phyloP scores from a whole-genome alignment of 176 grass and related monocot genomes.

The Phyllostachys edulis region DNA sequence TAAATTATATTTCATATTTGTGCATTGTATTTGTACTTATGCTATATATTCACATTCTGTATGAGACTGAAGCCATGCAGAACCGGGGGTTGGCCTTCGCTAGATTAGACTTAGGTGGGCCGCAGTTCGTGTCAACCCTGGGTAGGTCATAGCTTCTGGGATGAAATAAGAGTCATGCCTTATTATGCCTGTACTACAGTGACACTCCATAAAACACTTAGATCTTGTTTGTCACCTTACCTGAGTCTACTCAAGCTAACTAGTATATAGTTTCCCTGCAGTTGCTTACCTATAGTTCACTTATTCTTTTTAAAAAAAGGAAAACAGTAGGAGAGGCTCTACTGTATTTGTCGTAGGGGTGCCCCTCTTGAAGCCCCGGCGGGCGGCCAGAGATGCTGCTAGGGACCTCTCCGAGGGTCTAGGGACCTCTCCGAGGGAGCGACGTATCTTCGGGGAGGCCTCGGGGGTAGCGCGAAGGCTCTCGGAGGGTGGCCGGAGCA shows the following conservation, averaged over 20 bases:
- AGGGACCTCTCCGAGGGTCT: too few relatives aligned
- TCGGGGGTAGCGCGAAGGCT: too few relatives aligned
- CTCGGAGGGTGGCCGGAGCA: too few relatives aligned
- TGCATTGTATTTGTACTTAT: neutral
- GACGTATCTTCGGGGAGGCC: too few relatives aligned
- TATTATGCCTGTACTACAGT: neutral
- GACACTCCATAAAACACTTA: neutral
- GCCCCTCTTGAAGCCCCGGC: too few relatives aligned
- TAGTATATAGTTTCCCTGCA: neutral
- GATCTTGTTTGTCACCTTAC: neutral
- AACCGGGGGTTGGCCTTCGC: neutral
- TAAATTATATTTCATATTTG: neutral
- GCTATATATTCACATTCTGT: neutral
- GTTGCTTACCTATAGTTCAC: neutral
- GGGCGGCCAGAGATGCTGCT: too few relatives aligned
- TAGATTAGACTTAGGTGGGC: neutral
- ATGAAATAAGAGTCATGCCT: neutral
- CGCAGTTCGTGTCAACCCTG: neutral
- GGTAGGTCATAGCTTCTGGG: neutral
- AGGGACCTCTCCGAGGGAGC: too few relatives aligned
- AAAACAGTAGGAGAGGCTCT: too few relatives aligned
- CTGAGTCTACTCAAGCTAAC: too few relatives aligned
- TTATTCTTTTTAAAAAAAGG: neutral
- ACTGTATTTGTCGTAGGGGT: too few relatives aligned
- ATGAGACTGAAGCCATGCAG: neutral